Conservation (phyloP, 2,329 filamentous ascomycete genomes). For the Phaeosphaeria sp. region DNA sequence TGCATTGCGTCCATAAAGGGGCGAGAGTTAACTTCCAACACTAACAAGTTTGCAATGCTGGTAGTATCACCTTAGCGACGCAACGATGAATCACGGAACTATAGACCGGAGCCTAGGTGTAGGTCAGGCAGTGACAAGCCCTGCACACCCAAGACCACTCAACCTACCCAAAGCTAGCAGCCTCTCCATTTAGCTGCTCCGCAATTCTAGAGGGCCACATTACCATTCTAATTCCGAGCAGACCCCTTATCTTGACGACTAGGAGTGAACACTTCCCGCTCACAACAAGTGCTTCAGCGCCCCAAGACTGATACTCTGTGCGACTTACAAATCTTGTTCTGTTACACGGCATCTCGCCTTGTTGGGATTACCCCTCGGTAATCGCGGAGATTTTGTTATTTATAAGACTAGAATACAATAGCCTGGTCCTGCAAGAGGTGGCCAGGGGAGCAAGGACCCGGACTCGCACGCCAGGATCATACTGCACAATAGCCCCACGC, state of each 20-base stretch:
- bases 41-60: neutral
- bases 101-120: neutral
- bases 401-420: neutral
- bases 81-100: neutral
- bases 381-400: neutral
- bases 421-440: neutral
- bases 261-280: neutral
- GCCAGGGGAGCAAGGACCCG: neutral
- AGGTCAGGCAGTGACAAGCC: neutral
- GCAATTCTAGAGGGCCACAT: neutral
- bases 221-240: neutral
- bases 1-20: neutral
- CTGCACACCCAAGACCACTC: neutral
- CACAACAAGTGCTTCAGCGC: no score
- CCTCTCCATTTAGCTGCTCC: no score
- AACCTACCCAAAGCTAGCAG: no score
- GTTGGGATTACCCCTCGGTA: neutral
- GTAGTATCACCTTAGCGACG: neutral
- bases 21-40: neutral
- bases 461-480: neutral
- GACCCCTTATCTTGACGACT: neutral
- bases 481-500: neutral
- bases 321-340: no score
- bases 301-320: no score
- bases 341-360: no score